Evolutionary conservation across 345 rosid species (phyloP).

Genomic region (Sonneratia caseolaris): DNA sequence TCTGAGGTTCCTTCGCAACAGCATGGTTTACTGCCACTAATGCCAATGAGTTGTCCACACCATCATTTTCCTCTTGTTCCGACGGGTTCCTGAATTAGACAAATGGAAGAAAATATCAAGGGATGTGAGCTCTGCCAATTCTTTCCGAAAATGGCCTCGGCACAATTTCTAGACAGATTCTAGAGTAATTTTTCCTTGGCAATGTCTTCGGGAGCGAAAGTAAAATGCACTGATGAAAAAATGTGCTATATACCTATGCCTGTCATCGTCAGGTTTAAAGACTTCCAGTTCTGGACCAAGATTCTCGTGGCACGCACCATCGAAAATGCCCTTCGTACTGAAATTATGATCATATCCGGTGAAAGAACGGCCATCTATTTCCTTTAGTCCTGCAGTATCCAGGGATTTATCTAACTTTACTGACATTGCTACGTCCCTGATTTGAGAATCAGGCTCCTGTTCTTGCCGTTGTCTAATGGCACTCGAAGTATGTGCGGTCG

Average conservation of each 20-base stretch:
- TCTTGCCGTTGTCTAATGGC: neutral
- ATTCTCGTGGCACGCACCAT: neutral
- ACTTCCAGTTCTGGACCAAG: conserved; percentile 12
- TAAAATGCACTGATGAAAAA: neutral
- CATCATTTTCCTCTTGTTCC: conserved; percentile 5
- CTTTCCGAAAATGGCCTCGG: neutral
- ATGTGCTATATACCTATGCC: conserved; percentile 11
- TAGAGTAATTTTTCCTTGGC: neutral
- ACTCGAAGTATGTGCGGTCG: neutral
- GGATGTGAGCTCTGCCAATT: neutral
- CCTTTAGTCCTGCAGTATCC: neutral
- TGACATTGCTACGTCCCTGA: neutral
- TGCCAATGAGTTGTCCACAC: conserved; percentile 32
- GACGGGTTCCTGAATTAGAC: neutral
- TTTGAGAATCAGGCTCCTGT: neutral
- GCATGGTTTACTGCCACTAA: conserved; percentile 19
- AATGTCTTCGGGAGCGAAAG: neutral
- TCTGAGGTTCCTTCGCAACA: conserved; percentile 12
- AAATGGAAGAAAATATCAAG: neutral
- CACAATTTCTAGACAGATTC: neutral
- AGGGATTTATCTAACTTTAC: neutral
- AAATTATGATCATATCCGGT: conserved; percentile 1
- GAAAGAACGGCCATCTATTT: neutral
- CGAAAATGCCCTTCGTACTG: neutral
- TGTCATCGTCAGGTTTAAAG: conserved; percentile 11